Evolutionary conservation across 2,329 filamentous ascomycete genomes (phyloP).

Genomic region (Alternaria sp.): DNA sequence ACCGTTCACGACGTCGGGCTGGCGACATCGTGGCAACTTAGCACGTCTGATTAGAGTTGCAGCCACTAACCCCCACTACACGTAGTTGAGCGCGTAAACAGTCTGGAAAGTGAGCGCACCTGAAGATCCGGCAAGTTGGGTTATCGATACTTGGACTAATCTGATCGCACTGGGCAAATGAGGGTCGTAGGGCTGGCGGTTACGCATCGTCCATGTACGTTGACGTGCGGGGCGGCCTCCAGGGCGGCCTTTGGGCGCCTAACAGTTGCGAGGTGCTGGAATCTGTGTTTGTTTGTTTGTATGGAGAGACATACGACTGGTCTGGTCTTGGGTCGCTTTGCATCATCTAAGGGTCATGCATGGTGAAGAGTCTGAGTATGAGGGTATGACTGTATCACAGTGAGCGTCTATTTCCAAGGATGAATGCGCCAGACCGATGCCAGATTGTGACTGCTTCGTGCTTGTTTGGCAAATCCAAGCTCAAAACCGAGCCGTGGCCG

Average conservation of each 20-base stretch:
- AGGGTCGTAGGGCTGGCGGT: constrained; percentile 42
- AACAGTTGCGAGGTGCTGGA: constrained; percentile 24
- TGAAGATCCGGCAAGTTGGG: constrained; percentile 33
- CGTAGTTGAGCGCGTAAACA: constrained; percentile 33
- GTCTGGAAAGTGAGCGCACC: constrained; percentile 24
- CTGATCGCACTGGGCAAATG: constrained; percentile 14
- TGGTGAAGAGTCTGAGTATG: constrained; percentile 1
- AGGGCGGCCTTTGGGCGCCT: constrained; percentile 43
- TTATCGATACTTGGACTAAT: constrained; percentile 10
- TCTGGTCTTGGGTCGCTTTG: constrained; percentile 11
- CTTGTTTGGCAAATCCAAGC: constrained; percentile 16
- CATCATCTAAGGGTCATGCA: constrained; percentile 20
- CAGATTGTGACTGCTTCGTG: constrained; percentile 14
- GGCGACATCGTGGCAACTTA: constrained; percentile 21
- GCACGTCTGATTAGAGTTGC: constrained; percentile 39
- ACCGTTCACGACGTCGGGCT: constrained; percentile 9
- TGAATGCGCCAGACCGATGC: constrained; percentile 8
- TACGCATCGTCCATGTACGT: constrained; percentile 29
- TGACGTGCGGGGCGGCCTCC: constrained; percentile 27
- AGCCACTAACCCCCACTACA: constrained; percentile 29
- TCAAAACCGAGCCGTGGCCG: constrained; percentile 4
- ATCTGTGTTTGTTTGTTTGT: constrained; percentile 31
- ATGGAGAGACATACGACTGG: constrained; percentile 20
- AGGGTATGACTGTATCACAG: constrained; percentile 11
- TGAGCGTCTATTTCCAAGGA: neutral